Base-by-base conservation (phyloP, 768 basidiomycete species). In the Coprinellus micaceus region DNA sequence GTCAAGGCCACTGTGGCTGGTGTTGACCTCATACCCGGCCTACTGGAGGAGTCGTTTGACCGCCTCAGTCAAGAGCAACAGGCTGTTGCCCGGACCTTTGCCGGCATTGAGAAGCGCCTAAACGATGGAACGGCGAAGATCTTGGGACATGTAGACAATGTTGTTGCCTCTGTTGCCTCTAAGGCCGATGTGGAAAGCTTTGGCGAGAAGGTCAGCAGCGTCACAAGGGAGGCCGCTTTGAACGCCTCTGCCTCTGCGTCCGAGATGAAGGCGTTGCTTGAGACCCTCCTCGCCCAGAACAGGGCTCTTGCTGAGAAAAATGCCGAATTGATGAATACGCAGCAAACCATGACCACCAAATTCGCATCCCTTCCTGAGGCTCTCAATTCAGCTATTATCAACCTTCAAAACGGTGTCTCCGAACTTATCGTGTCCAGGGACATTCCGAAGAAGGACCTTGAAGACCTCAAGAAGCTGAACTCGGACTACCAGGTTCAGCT, bases 401-500 rank as follows among this genome's bases (percentile, higher is more conserved):
- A 77, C 37, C 66, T 92, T 13, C 83, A 89, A 61, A 77, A 74
- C 36, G 78, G 81, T 12, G 80, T 88, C 53, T 77, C 82, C 10
- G 88, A 89, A 55, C 76, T 91, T 30, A 73, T 79, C 7, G 67
- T 80, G 10, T 80, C 84, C 2, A 81, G 79, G 17, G 82, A 85
- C 58, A 74, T 75, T 7, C 74, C 77, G 25, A 82, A 81, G 65
- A 80, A 78, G 47, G 88, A 91, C 62, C 67, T 85, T 26, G 88
- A 91, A 10, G 89, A 92, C 52, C 74, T 89, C 55, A 82, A 84
- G 43, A 82, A 81, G 58, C 63, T 75, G 17, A 91, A 89, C 66
- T 73, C 80, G 7, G 90, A 92, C 6, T 76, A 83, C 48, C 89
- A 91, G 63, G 73, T 84, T 30, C 86, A 91, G 63, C 63, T 93